phyloP scores from a whole-genome alignment of 441 rosid species.

The Codiaeum variegatum region DNA sequence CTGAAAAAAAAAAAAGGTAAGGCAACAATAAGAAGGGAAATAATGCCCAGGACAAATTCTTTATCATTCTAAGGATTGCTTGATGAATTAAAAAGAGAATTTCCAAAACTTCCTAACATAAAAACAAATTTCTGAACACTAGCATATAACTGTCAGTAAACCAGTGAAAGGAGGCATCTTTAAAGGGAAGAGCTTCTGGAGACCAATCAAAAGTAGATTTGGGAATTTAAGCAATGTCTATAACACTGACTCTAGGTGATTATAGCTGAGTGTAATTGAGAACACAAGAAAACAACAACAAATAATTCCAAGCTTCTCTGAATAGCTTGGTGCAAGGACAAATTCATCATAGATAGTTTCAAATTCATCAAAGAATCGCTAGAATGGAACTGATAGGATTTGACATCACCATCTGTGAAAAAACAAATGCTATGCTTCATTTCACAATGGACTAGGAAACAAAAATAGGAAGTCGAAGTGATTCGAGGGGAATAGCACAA shows the following conservation, averaged over 20 bases:
- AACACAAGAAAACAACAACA: not conserved
- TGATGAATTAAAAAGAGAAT: not conserved
- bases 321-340: not conserved
- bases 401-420: too few species aligned
- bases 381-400: not conserved
- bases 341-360: not conserved
- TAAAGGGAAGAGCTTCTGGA: not conserved
- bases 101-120: not conserved
- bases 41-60: not conserved
- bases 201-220: not conserved
- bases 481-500: not conserved
- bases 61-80: not conserved
- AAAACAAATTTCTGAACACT: not conserved
- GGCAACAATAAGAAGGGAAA: not conserved
- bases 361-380: not conserved
- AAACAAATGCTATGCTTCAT: not conserved
- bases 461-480: not conserved
- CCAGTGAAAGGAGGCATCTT: not conserved
- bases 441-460: not conserved
- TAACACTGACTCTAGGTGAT: not conserved
- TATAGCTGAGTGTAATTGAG: not conserved
- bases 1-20: slow-evolving; percentile 34
- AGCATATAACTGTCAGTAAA: not conserved
- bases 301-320: slow-evolving; percentile 3
- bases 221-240: not conserved